phyloP scores from a whole-genome alignment of 2,329 filamentous ascomycete species.

The Ophiostoma australiae region DNA sequence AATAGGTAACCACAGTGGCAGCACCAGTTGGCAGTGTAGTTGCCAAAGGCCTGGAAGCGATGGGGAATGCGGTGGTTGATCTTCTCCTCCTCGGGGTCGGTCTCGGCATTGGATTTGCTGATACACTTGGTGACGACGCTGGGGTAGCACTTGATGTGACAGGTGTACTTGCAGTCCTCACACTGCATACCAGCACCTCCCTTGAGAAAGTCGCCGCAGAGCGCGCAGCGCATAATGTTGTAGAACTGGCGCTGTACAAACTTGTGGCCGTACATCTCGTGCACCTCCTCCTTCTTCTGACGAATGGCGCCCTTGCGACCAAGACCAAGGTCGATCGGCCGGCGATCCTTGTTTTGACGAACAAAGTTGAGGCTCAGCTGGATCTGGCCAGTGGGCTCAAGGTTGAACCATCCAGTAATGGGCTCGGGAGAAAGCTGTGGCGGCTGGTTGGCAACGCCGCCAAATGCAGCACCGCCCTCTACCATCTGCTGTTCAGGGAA shows the following conservation, averaged over 20 bases:
- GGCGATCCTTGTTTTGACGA: conserved; percentile 80
- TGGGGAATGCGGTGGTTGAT: conserved; percentile 99
- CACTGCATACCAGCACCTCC: conserved; percentile 99
- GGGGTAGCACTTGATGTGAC: conserved; percentile 93
- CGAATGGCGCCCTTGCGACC: conserved; percentile 93
- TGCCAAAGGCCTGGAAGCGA: conserved; percentile 93
- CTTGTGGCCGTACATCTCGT: conserved; percentile 99
- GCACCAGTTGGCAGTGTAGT: conserved; percentile 98
- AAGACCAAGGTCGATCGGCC: conserved; percentile 81
- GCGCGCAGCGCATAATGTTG: conserved; percentile 99
- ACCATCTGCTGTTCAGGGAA: conserved; percentile 26
- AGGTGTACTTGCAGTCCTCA: conserved; percentile 98
- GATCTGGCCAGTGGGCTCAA: conserved; percentile 90
- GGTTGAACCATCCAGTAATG: conserved; percentile 93
- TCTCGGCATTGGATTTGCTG: conserved; percentile 97
- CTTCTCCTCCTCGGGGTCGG: conserved; percentile 97
- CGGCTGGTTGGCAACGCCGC: conserved; percentile 34
- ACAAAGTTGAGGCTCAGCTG: conserved; percentile 86
- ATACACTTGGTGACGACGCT: conserved; percentile 99
- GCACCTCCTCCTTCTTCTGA: conserved; percentile 94
- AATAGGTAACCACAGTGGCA: conserved; percentile 97
- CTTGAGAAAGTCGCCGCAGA: conserved; percentile 97
- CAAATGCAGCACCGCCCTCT: conserved; percentile 26
- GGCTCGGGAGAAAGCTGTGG: conserved; percentile 53
- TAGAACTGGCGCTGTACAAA: conserved; percentile 98